Evolutionary conservation across 306 rosid species (phyloP).

Genomic region (Ziziphus jujuba): DNA sequence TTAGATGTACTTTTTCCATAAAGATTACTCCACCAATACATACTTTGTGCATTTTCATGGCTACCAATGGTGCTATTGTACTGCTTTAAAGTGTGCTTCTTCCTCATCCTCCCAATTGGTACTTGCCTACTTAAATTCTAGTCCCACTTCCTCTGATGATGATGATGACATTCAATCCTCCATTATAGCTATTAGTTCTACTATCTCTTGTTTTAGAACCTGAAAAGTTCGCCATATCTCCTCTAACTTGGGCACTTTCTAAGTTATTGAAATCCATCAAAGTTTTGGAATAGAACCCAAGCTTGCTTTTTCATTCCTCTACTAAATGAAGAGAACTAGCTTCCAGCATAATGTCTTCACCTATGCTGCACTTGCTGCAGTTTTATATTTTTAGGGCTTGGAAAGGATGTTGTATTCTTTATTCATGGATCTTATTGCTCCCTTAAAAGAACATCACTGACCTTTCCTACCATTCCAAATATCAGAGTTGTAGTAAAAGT

Average conservation of each 20-base stretch:
- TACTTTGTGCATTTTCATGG: too few species aligned
- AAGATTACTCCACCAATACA: too few species aligned
- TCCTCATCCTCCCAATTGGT: conserved; percentile 3
- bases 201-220: neutral
- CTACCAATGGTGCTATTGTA: neutral
- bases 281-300: conserved; percentile 39
- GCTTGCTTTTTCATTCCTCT: conserved; percentile 47
- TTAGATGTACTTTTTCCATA: too few species aligned
- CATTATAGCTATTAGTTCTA: neutral
- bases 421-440: conserved; percentile 46
- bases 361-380: conserved; percentile 48
- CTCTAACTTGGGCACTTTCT: conserved; percentile 18
- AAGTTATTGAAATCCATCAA: conserved; percentile 41
- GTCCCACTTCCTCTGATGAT: conserved; percentile 8
- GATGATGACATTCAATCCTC: neutral
- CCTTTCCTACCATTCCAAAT: conserved; percentile 25
- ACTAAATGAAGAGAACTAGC: conserved; percentile 34
- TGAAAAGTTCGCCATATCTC: neutral
- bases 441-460: conserved; percentile 17
- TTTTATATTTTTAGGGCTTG: conserved; percentile 60
- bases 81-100: conserved; percentile 16
- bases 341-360: conserved; percentile 46
- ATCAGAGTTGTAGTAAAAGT: conserved; percentile 38
- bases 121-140: conserved; percentile 13
- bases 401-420: conserved; percentile 54